A percentile compares a stretch with the other conserved stretches of the same genome.
Conservation (phyloP, 2,329 filamentous ascomycete genomes). For the Cladosporium sp. region DNA sequence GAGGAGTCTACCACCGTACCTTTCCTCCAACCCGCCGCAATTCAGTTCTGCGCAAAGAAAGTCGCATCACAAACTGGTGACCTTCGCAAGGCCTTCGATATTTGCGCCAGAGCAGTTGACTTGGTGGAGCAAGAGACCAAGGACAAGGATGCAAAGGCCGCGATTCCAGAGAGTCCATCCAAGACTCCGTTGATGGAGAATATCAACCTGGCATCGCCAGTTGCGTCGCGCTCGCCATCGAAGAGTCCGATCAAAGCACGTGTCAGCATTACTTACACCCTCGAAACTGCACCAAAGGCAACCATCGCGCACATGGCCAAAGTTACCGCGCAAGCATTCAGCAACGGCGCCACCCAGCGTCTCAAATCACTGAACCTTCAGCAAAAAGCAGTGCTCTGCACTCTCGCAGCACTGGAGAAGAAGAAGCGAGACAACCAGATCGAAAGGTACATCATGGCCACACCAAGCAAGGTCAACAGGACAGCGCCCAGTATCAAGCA, state of each 20-base stretch:
- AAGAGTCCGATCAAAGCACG: constrained; percentile 38
- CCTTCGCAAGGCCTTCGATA: constrained; percentile 90
- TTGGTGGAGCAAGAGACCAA: constrained; percentile 82
- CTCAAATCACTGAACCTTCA: constrained; percentile 89
- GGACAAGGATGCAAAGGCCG: constrained; percentile 66
- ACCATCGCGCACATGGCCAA: constrained; percentile 89
- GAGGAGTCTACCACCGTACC: constrained; percentile 65
- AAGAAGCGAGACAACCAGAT: constrained; percentile 55
- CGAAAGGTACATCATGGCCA: constrained; percentile 35
- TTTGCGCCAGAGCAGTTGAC: constrained; percentile 86
- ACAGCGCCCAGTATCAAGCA: constrained; percentile 76
- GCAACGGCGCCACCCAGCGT: constrained; percentile 81
- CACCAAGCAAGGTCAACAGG: constrained; percentile 44
- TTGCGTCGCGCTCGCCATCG: constrained; percentile 43
- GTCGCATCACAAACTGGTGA: constrained; percentile 93
- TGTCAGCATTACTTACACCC: constrained; percentile 53
- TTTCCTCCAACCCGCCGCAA: constrained; percentile 89
- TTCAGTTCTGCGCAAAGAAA: constrained; percentile 92
- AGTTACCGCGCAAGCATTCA: constrained; percentile 85
- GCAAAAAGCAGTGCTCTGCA: constrained; percentile 91
- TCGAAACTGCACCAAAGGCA: constrained; percentile 80
- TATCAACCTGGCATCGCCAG: constrained; percentile 66
- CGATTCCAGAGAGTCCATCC: constrained; percentile 58
- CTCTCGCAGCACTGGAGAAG: constrained; percentile 82
- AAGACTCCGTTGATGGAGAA: constrained; percentile 81